Evolutionary conservation across 2,329 filamentous ascomycete species (phyloP).

Genomic region (Neofusicoccum ribis): DNA sequence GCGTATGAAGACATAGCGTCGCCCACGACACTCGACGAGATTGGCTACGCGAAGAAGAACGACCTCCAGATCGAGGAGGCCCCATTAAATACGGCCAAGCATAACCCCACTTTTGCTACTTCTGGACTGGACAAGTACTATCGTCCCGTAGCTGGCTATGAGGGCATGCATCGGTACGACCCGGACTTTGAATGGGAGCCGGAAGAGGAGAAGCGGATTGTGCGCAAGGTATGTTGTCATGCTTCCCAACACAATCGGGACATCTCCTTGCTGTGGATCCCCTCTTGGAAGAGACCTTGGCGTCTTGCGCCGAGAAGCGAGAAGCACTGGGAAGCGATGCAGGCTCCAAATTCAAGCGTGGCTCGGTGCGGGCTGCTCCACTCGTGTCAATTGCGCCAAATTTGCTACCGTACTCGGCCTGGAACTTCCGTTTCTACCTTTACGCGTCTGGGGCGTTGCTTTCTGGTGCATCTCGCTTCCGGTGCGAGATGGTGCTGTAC

Average conservation of each 20-base stretch:
- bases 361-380: background rate
- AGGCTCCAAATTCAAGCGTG: background rate
- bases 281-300: background rate
- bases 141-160: slow-evolving; percentile 57
- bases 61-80: slow-evolving; percentile 10
- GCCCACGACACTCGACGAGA: slow-evolving; percentile 1
- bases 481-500: background rate
- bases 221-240: slow-evolving; percentile 50
- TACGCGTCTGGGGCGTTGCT: background rate
- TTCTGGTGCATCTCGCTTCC: background rate
- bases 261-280: background rate
- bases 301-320: background rate
- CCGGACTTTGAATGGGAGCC: slow-evolving; percentile 57
- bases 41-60: slow-evolving; percentile 17
- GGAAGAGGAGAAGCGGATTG: slow-evolving; percentile 57
- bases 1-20: slow-evolving; percentile 20
- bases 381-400: no score
- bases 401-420: no score
- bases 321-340: background rate
- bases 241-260: background rate
- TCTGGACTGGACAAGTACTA: slow-evolving; percentile 44
- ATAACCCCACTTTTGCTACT: slow-evolving; percentile 30
- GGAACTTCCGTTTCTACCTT: background rate
- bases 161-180: slow-evolving; percentile 61
- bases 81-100: background rate